Conservation (phyloP, 164 flowering plant genomes). For the Dillenia suffruticosa region DNA sequence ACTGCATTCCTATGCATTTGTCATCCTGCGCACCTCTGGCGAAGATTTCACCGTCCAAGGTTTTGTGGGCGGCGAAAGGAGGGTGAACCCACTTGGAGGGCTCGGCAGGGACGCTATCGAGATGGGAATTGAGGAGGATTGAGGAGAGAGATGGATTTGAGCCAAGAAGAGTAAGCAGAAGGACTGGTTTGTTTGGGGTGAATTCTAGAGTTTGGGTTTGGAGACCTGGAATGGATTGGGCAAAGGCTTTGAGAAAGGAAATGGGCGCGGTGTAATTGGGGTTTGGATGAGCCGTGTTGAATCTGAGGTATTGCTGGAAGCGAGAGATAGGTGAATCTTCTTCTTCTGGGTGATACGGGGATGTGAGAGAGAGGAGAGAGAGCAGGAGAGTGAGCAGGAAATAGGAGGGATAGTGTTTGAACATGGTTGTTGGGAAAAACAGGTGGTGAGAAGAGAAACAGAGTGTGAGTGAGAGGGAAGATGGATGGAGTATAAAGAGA, state of each 20-base stretch:
- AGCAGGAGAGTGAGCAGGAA: conserved; percentile 8
- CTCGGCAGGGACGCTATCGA: conserved; percentile 95
- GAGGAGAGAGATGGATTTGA: conserved; percentile 76
- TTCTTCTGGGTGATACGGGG: not conserved
- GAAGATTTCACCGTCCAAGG: conserved; percentile 58
- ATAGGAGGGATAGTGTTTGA: too few species aligned
- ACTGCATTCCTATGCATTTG: conserved; percentile 69
- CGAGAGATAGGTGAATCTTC: conserved; percentile 39
- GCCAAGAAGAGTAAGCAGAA: conserved; percentile 76
- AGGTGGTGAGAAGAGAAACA: too few species aligned
- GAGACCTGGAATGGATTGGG: conserved; percentile 44
- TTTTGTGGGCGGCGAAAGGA: conserved; percentile 64
- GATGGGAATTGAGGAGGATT: conserved; percentile 82
- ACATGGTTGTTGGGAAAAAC: too few species aligned
- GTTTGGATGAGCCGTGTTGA: conserved; percentile 80
- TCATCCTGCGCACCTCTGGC: conserved; percentile 96
- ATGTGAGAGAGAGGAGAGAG: conserved; percentile 4
- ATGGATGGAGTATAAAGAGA: too few species aligned
- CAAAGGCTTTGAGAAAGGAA: conserved; percentile 50
- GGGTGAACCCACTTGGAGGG: conserved; percentile 72
- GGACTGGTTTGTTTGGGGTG: conserved; percentile 51
- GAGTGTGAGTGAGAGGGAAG: too few species aligned
- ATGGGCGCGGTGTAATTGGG: conserved; percentile 69
- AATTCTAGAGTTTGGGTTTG: conserved; percentile 43
- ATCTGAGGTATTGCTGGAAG: conserved; percentile 65